A percentile compares a stretch with the other conserved stretches of the same genome.
Conservation (phyloP, 257 asterid species). For the Apocynum venetum region DNA sequence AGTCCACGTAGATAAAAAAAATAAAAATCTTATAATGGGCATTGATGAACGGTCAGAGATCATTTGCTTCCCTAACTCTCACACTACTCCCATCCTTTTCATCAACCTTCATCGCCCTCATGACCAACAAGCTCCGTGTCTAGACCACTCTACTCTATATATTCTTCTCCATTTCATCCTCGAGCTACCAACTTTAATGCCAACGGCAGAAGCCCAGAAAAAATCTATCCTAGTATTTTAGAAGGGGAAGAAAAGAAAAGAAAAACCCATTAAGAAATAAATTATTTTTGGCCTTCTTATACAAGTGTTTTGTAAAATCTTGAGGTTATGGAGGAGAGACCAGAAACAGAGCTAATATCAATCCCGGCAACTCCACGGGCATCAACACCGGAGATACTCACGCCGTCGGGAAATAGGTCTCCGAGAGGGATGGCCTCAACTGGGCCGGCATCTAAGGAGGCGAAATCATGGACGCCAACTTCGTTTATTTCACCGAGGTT, state of each 20-base stretch:
- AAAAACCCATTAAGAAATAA: neutral
- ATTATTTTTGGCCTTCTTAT: neutral
- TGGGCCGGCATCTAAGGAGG: constrained; percentile 38
- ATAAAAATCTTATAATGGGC: neutral
- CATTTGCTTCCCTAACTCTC: constrained; percentile 21
- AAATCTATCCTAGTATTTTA: neutral
- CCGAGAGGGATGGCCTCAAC: constrained; percentile 49
- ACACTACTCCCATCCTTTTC: constrained; percentile 9
- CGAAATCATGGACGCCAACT: constrained; percentile 96
- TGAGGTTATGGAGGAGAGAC: constrained; percentile 73
- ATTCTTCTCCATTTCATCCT: constrained; percentile 11
- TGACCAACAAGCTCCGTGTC: neutral
- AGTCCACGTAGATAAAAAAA: no score
- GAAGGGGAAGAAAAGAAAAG: neutral
- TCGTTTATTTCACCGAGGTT: constrained; percentile 92
- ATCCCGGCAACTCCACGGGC: constrained; percentile 99
- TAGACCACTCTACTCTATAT: constrained; percentile 6
- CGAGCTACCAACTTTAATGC: neutral
- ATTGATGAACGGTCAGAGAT: constrained; percentile 20
- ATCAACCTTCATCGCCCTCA: neutral
- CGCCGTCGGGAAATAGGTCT: constrained; percentile 87
- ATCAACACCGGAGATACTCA: constrained; percentile 90
- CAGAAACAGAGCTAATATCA: constrained; percentile 91
- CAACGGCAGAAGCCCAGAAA: neutral
- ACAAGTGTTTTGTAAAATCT: neutral